Percentiles rank a stretch among this genome's conserved stretches.
phyloP scores from a whole-genome alignment of 345 rosid species.

The Pugionium dolabratum region DNA sequence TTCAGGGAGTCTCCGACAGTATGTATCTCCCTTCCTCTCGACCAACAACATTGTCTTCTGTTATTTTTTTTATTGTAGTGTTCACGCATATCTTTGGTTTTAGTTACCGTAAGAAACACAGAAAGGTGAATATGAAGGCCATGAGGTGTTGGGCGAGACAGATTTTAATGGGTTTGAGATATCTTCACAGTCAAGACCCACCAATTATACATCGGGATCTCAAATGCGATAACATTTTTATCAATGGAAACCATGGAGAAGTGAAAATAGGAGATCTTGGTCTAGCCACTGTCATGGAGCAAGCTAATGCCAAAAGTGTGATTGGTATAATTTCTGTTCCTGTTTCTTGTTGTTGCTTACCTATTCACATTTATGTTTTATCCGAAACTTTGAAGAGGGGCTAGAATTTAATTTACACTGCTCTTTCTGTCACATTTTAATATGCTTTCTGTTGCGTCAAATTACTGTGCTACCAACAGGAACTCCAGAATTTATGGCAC shows the following conservation, averaged over 20 bases:
- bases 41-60: constrained; percentile 14
- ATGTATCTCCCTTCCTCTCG: constrained; percentile 44
- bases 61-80: constrained; percentile 28
- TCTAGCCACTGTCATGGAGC: constrained; percentile 87
- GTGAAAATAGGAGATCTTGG: constrained; percentile 99
- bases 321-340: constrained; percentile 57
- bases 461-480: constrained; percentile 43
- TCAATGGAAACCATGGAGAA: constrained; percentile 94
- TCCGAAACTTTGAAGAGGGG: background rate
- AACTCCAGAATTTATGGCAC: constrained; percentile 95
- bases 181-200: constrained; percentile 79
- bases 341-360: constrained; percentile 19
- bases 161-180: constrained; percentile 73
- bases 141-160: constrained; percentile 93
- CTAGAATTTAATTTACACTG: background rate
- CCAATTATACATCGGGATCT: constrained; percentile 91
- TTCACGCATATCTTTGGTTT: constrained; percentile 36
- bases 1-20: constrained; percentile 93
- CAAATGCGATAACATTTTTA: constrained; percentile 92
- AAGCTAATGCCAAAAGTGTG: constrained; percentile 88
- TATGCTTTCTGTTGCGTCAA: constrained; percentile 9
- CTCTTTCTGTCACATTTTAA: constrained; percentile 20
- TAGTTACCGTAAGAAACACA: constrained; percentile 91
- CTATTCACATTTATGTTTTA: background rate
- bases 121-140: constrained; percentile 77